These are phyloP conservation scores for Epichloe aotearoae DNA, from an alignment of 2,329 filamentous ascomycete genomes.

Conservation along the genomic window DNA sequence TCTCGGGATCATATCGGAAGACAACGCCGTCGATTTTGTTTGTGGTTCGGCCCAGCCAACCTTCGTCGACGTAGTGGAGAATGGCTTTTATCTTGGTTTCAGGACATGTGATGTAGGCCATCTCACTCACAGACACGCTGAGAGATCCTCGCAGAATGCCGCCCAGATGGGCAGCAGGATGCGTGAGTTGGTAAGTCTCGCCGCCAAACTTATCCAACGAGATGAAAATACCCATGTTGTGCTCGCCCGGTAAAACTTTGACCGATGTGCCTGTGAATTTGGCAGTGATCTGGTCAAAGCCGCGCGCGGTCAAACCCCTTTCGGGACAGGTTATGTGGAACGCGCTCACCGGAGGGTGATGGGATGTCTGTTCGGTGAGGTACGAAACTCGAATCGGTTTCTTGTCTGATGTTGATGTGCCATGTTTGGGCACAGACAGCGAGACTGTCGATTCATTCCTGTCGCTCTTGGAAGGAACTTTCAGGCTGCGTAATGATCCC, in stretches of 20 bases:
- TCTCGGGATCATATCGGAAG: slow-evolving; percentile 79
- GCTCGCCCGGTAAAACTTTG: slow-evolving; percentile 79
- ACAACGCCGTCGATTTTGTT: slow-evolving; percentile 86
- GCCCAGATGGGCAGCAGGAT: slow-evolving; percentile 85
- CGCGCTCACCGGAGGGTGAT: slow-evolving; percentile 93
- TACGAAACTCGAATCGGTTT: slow-evolving; percentile 72
- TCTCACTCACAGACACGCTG: slow-evolving; percentile 79
- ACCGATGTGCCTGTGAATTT: slow-evolving; percentile 96
- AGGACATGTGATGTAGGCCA: slow-evolving; percentile 79
- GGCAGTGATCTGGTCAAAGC: slow-evolving; percentile 91
- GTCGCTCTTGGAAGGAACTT: slow-evolving; percentile 29
- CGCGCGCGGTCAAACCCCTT: slow-evolving; percentile 73
- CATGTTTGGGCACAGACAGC: slow-evolving; percentile 37
- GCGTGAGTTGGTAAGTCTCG: slow-evolving; percentile 89
- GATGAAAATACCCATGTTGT: slow-evolving; percentile 94
- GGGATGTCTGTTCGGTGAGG: slow-evolving; percentile 93
- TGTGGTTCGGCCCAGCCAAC: slow-evolving; percentile 83
- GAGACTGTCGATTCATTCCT: slow-evolving; percentile 35
- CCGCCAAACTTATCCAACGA: slow-evolving; percentile 65
- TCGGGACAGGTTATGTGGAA: slow-evolving; percentile 90
- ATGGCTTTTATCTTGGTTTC: slow-evolving; percentile 86
- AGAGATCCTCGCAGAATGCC: slow-evolving; percentile 79
- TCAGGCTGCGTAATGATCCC: slow-evolving; percentile 33
- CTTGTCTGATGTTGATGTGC: slow-evolving; percentile 25
- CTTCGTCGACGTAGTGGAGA: slow-evolving; percentile 83